Evolutionary conservation across 192 early-diverging fungal genomes (phyloP).

Genomic region (Obelidium mucronatum): DNA sequence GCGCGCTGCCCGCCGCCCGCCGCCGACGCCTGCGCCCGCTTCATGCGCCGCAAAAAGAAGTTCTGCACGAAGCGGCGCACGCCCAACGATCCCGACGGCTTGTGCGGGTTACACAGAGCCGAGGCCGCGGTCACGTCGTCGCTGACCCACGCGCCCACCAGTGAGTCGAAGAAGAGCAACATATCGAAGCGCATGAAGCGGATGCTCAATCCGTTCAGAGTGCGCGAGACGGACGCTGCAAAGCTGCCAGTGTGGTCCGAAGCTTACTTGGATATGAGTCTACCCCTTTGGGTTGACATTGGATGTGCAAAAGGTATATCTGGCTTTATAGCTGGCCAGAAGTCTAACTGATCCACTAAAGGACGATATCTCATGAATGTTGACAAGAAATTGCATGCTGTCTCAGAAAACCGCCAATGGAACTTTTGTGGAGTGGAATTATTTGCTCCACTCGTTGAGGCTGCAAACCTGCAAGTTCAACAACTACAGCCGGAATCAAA

Average conservation of each 20-base stretch:
- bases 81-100: not conserved
- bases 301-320: conserved; percentile 40
- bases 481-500: not conserved
- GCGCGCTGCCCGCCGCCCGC: not conserved
- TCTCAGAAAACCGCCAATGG: conserved; percentile 12
- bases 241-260: conserved; percentile 26
- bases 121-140: not conserved
- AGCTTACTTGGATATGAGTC: conserved; percentile 19
- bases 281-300: conserved; percentile 37
- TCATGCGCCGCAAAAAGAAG: not conserved
- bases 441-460: conserved; percentile 35
- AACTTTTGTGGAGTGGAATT: conserved; percentile 41
- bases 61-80: conserved; percentile 12
- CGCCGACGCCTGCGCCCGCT: not conserved
- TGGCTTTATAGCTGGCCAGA: not conserved
- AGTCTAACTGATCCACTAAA: too few species aligned
- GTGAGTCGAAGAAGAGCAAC: not conserved
- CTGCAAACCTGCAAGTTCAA: not conserved
- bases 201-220: conserved; percentile 41
- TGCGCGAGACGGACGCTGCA: conserved; percentile 2
- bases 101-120: conserved; percentile 4
- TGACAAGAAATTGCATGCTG: not conserved
- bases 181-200: conserved; percentile 15
- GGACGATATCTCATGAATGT: not conserved
- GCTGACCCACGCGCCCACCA: not conserved